Evolutionary conservation across 352 stramenopile species (phyloP).

Genomic region (Globisporangium camurandrum): DNA sequence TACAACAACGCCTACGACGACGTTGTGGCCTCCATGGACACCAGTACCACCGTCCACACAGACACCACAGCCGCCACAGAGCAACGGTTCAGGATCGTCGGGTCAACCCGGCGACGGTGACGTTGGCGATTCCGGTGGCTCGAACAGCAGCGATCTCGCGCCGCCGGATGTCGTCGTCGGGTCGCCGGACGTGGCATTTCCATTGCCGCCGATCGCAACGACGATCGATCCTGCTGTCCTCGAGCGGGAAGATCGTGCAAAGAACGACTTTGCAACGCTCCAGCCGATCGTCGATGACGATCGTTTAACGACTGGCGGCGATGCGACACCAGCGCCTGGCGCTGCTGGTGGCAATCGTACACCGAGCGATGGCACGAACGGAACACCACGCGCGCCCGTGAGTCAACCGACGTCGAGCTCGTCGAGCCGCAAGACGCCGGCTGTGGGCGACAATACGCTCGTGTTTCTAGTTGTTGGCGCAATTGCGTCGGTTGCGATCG

Average conservation of each 20-base stretch:
- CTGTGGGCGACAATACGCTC: conserved; percentile 10
- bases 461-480: conserved; percentile 15
- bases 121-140: neutral
- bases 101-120: too few relatives aligned
- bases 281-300: conserved; percentile 8
- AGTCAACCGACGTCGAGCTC: conserved; percentile 10
- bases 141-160: neutral
- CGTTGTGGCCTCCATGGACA: neutral
- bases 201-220: neutral
- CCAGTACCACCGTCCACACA: neutral
- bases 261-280: conserved; percentile 16
- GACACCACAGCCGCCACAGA: neutral
- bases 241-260: conserved; percentile 1
- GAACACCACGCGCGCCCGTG: neutral
- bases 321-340: too few relatives aligned
- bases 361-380: too few relatives aligned
- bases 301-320: too few relatives aligned
- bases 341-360: too few relatives aligned
- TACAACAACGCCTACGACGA: neutral
- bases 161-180: neutral
- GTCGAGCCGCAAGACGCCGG: neutral
- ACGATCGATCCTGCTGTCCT: neutral
- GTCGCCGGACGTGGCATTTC: neutral
- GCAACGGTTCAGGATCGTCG: conserved; percentile 5
- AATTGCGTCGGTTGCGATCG: conserved; percentile 2